Conservation (phyloP, 2,329 filamentous ascomycete genomes). For the Xylaria sp. region DNA sequence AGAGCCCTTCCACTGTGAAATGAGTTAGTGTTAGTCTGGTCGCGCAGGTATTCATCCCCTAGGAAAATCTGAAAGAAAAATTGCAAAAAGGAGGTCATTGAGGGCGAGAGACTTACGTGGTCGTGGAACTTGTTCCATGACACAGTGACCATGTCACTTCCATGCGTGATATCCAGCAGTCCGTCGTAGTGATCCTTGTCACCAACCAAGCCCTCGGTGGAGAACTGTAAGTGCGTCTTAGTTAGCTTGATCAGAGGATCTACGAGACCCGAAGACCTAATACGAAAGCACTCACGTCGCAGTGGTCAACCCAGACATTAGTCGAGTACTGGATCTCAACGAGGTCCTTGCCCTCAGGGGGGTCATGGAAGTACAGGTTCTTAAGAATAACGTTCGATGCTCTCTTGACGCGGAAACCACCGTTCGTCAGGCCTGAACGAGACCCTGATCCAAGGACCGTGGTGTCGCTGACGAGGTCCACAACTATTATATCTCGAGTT, state of each 20-base stretch:
- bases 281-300: slow-evolving; percentile 49
- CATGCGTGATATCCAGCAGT: slow-evolving; percentile 57
- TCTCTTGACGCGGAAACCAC: slow-evolving; percentile 59
- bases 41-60: neutral
- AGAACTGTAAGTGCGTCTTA: slow-evolving; percentile 31
- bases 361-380: slow-evolving; percentile 64
- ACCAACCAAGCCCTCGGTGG: slow-evolving; percentile 46
- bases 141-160: slow-evolving; percentile 56
- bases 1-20: slow-evolving; percentile 60
- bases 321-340: slow-evolving; percentile 51
- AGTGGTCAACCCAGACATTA: slow-evolving; percentile 61
- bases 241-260: slow-evolving; percentile 7
- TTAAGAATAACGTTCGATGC: slow-evolving; percentile 65
- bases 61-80: neutral
- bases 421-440: slow-evolving; percentile 53
- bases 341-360: slow-evolving; percentile 60
- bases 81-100: slow-evolving; percentile 6
- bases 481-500: slow-evolving; percentile 38
- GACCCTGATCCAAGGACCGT: slow-evolving; percentile 60
- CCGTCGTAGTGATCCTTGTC: slow-evolving; percentile 59
- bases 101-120: slow-evolving; percentile 44
- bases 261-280: slow-evolving; percentile 9
- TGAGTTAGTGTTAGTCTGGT: neutral
- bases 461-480: slow-evolving; percentile 61
- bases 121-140: slow-evolving; percentile 57